phyloP scores from a whole-genome alignment of 306 rosid species.

The Pueraria montana region DNA sequence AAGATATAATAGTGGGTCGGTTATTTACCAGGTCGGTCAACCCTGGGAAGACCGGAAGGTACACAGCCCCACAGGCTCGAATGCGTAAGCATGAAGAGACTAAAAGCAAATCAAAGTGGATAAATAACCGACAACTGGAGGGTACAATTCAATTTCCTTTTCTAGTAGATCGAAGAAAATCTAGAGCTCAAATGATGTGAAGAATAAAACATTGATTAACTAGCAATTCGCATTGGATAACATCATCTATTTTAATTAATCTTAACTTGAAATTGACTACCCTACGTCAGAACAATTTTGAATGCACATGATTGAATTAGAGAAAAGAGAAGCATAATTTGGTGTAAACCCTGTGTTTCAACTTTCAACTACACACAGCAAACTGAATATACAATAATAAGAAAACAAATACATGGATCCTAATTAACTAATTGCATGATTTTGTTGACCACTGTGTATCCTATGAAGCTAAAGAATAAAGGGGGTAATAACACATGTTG shows the following conservation, averaged over 20 bases:
- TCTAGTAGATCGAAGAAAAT: background rate
- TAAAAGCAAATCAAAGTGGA: no score
- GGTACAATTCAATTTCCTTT: conserved; percentile 15
- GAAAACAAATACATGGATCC: background rate
- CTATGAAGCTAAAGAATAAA: background rate
- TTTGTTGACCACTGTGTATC: background rate
- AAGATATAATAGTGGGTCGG: no score
- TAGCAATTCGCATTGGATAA: background rate
- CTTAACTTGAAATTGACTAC: background rate
- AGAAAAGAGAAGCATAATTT: background rate
- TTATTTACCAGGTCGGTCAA: no score
- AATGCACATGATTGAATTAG: background rate
- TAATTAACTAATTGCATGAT: conserved; percentile 1
- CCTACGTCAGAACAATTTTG: conserved; percentile 1
- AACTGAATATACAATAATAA: background rate
- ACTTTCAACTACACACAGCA: background rate
- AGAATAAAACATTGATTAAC: background rate
- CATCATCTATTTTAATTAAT: background rate
- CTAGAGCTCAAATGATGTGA: background rate
- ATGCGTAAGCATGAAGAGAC: no score
- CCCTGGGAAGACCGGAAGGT: no score
- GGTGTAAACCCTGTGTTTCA: conserved; percentile 13
- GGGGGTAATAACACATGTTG: background rate
- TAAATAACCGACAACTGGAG: no score
- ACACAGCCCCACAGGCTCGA: no score